Base-by-base conservation (phyloP, 805 yeast species). In the Candida nonsorbophila region DNA sequence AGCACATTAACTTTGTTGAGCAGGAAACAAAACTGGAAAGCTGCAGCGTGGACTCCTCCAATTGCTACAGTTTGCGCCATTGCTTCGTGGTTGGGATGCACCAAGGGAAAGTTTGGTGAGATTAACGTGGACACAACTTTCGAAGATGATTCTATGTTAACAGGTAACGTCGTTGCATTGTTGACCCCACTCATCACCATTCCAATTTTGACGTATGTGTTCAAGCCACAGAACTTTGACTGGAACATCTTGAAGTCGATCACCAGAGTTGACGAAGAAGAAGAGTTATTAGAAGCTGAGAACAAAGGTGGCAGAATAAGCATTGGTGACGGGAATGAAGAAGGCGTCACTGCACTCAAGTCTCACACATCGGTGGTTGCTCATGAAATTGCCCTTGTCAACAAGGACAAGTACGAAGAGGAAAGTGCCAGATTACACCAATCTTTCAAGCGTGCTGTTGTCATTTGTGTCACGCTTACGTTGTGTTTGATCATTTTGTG, bases 151-250 rank as follows among this genome's bases (percentile, higher is more conserved):
- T 82, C 96, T 22, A 88, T 88, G 96, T 67, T 86, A 38, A 78
- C 80, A 3, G 96, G 95, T 36, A 87, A 87, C 54, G 77, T 85
- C 26, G 87, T 85, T 29, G 90, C 95, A 0, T 59, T 87, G 37
- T 62, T 77, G 30, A 72, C 88, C 2, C 95, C 95, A 7, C 47
- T 73, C 11, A 54, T 86, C 11, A 67, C 78, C 32, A 62, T 78
- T 27, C 87, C 94, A 16, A 47, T 79, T 7, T 60, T 86, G 31
- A 81, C 92, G 0, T 62, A 67, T 21, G 59, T 57, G 3, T 79
- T 79, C 53, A 77, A 77, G 32, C 77, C 81, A 4, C 88, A 80
- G 45, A 68, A 82, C 45, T 87, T 79, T 43, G 84, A 86, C 55
- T 86, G 84, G 75, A 69, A 70, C 14, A 49, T 67, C 14, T 67